Base-by-base conservation (phyloP, 305 asterid species). In the Fraxinus latifolia region DNA sequence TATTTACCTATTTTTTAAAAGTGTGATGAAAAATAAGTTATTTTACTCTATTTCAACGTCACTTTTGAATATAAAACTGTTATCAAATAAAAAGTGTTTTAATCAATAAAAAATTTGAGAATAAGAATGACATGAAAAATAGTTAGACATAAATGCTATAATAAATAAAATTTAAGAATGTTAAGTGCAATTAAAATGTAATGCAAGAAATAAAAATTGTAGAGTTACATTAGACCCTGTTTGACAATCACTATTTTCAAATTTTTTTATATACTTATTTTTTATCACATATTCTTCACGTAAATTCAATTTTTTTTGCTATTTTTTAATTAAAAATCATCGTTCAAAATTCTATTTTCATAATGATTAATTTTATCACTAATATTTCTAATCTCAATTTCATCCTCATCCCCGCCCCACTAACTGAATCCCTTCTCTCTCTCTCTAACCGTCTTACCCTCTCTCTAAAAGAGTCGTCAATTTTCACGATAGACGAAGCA, bases 401-500 rank as follows among this genome's bases (percentile, higher is more conserved):
- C 70, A 60, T 19, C 27, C 68, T 19, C 68, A 58, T 7, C 70
- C 70, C 29, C 70, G 70, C 58, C 58, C 7, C 4, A 53, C 5
- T 0, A 53, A n/a, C 21, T 53, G 62, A 53, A 55, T 7, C 2
- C 62, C 21, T 1, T 55, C 2, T 55, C 67, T 55, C 65, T 44
- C 67, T 60, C 31, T 62, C 25, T 8, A 3, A 5, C n/a, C 31
- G 34, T 65, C n/a, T 65, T 65, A 25, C 73, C 4, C 86, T 82
- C 87, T 84, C 86, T 70, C 47, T 79, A 65, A 50, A 78, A 36
- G 11, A 12, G 39, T 19, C 58, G 79, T 68, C 75, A 83, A 34
- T 81, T 84, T 76, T 82, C 84, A 29, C 87, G 84, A 78, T 36
- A 29, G 74, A 8, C 84, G 81, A 79, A 81, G 78, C 84, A 25